Percentiles rank a stretch among this genome's conserved stretches.
These are phyloP conservation scores for Alternaria sp. DNA, from an alignment of 2,329 filamentous ascomycete genomes.

Conservation along the genomic window DNA sequence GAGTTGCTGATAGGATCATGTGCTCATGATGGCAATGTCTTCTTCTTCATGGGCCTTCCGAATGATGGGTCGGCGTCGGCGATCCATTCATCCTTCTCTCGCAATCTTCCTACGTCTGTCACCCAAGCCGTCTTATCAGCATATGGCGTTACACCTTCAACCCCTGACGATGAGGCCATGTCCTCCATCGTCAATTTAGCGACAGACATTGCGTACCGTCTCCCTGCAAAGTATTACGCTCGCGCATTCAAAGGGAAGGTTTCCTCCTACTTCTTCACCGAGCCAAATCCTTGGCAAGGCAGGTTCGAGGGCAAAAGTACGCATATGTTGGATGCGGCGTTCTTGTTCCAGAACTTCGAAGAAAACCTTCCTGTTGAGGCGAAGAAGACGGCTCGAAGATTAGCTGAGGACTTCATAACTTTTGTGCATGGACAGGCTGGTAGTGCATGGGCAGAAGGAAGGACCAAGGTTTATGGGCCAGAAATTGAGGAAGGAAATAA, in stretches of 20 bases:
- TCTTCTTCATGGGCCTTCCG: constrained; percentile 28
- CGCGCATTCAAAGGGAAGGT: constrained; percentile 27
- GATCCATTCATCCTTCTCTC: constrained; percentile 40
- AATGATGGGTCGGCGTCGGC: constrained; percentile 30
- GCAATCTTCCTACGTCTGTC: constrained; percentile 23
- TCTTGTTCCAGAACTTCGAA: constrained; percentile 40
- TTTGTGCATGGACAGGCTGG: constrained; percentile 29
- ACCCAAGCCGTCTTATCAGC: constrained; percentile 38
- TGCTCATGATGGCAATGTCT: constrained; percentile 51
- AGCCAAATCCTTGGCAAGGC: constrained; percentile 39
- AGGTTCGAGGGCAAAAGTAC: constrained; percentile 28
- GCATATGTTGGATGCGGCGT: constrained; percentile 40
- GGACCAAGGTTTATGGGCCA: constrained; percentile 17
- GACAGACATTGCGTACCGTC: constrained; percentile 56
- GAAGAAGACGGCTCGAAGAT: constrained; percentile 10
- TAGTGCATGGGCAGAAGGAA: constrained; percentile 7
- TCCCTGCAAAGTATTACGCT: constrained; percentile 51
- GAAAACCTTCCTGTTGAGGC: constrained; percentile 14
- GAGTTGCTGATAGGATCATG: constrained; percentile 57
- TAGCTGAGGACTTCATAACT: constrained; percentile 29
- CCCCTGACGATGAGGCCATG: constrained; percentile 51
- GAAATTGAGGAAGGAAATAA: constrained; percentile 1
- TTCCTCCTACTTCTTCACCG: constrained; percentile 33
- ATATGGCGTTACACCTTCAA: constrained; percentile 49
- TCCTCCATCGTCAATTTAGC: constrained; percentile 50